These are phyloP conservation scores for Dictyostelium capitatum DNA, from an alignment of 78 protist species.

Conservation along the genomic window DNA sequence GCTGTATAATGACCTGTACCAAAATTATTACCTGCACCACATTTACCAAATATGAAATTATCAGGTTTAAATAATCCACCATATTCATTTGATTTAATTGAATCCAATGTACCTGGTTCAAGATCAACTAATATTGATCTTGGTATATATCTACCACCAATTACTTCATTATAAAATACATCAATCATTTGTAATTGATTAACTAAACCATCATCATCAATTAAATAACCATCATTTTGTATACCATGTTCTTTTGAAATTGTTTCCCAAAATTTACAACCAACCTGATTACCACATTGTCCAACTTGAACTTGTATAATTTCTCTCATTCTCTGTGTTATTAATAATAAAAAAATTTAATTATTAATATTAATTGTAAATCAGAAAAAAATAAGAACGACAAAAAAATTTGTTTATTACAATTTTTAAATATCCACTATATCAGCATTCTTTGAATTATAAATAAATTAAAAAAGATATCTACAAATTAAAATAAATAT, in stretches of 20 bases:
- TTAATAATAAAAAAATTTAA: too few species aligned
- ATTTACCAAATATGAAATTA: slow-evolving; percentile 96
- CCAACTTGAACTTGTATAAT: slow-evolving; percentile 98
- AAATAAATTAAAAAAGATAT: too few species aligned
- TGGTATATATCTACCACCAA: slow-evolving; percentile 97
- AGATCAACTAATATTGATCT: slow-evolving; percentile 99
- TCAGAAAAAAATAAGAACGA: too few species aligned
- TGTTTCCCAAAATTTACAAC: slow-evolving; percentile 92
- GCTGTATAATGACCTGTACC: slow-evolving; percentile 99
- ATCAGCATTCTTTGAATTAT: too few species aligned
- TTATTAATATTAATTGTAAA: too few species aligned
- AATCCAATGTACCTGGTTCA: slow-evolving; percentile 98
- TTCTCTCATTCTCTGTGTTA: slow-evolving; percentile 93
- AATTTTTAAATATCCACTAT: too few species aligned
- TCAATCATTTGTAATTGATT: slow-evolving; percentile 97
- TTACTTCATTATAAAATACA: slow-evolving; percentile 98
- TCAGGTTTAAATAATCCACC: slow-evolving; percentile 98
- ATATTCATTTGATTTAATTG: slow-evolving; percentile 95
- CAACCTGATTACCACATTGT: slow-evolving; percentile 99
- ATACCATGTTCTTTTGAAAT: slow-evolving; percentile 98
- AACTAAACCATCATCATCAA: slow-evolving; percentile 94
- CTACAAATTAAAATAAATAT: too few species aligned
- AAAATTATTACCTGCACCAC: slow-evolving; percentile 98
- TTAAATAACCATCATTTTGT: slow-evolving; percentile 95
- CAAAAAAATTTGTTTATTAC: too few species aligned